A percentile compares a stretch with the other conserved stretches of the same genome.
Conservation (phyloP, 2,329 filamentous ascomycete genomes). For the Xylariaceae sp. region DNA sequence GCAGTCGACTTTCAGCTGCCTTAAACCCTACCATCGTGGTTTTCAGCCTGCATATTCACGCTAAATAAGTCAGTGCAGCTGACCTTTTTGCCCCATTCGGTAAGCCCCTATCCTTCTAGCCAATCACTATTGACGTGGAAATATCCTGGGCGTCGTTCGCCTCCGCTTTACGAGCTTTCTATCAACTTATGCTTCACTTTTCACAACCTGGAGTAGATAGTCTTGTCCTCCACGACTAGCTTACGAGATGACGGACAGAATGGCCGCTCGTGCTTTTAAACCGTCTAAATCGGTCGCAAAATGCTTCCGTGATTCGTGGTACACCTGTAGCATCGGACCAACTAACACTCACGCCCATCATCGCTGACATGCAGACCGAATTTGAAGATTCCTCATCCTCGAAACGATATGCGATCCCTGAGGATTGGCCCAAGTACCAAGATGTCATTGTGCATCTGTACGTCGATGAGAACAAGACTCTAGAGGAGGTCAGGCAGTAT, state of each 20-base stretch:
- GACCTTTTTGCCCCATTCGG: constrained; percentile 28
- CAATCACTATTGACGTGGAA: constrained; percentile 21
- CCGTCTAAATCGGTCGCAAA: constrained; percentile 14
- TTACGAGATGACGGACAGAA: constrained; percentile 16
- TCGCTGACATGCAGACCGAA: constrained; percentile 24
- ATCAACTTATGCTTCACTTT: constrained; percentile 19
- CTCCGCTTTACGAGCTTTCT: constrained; percentile 24
- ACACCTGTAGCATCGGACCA: constrained; percentile 3
- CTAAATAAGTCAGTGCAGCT: constrained; percentile 23
- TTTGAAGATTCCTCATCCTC: constrained; percentile 15
- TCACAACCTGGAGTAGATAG: constrained; percentile 20
- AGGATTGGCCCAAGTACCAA: constrained; percentile 27
- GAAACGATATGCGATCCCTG: constrained; percentile 23
- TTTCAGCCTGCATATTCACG: constrained; percentile 27
- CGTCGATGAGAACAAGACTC: constrained; percentile 30
- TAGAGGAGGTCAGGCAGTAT: constrained; percentile 27
- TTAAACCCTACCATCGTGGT: constrained; percentile 19
- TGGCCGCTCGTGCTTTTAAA: constrained; percentile 17
- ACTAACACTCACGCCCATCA: constrained; percentile 8
- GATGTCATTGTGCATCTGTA: constrained; percentile 26
- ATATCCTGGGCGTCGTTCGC: constrained; percentile 18
- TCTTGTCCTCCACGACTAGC: constrained; percentile 18
- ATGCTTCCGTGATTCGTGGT: constrained; percentile 12
- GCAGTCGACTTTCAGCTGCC: constrained; percentile 28
- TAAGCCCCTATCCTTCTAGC: constrained; percentile 14